A percentile compares a stretch with the other conserved stretches of the same genome.
These are phyloP conservation scores for Kwoniella heveanensis DNA, from an alignment of 768 basidiomycete genomes.

Conservation along the genomic window DNA sequence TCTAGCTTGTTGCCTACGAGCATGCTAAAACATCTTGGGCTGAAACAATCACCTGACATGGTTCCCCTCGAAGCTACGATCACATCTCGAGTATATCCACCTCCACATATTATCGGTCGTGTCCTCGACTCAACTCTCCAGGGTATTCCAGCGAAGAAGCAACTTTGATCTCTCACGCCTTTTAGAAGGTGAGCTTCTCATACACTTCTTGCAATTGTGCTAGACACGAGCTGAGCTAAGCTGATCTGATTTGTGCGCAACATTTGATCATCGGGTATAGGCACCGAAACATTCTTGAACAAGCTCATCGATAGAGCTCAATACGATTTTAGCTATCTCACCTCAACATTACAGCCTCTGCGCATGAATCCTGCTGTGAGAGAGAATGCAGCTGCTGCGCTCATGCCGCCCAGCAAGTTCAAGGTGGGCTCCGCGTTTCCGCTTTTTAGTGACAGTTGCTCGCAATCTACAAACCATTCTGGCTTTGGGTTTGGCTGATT, in stretches of 20 bases:
- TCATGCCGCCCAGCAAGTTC: constrained; percentile 79
- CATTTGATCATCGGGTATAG: constrained; percentile 58
- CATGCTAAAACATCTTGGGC: too few relatives aligned
- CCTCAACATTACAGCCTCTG: constrained; percentile 77
- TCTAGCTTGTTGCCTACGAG: too few relatives aligned
- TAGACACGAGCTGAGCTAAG: too few relatives aligned
- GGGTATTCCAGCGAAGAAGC: constrained; percentile 82
- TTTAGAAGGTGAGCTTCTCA: constrained; percentile 52
- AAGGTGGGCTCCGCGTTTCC: constrained; percentile 61
- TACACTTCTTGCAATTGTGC: neutral
- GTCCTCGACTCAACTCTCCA: constrained; percentile 76
- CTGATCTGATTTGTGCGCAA: too few relatives aligned
- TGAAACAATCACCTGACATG: too few relatives aligned
- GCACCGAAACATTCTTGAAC: constrained; percentile 77
- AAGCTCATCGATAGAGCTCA: constrained; percentile 72
- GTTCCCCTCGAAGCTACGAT: too few relatives aligned
- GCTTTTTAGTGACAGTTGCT: too few relatives aligned
- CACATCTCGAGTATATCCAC: constrained; percentile 92
- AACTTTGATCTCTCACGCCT: constrained; percentile 77
- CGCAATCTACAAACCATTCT: too few relatives aligned
- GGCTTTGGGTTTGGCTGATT: too few relatives aligned
- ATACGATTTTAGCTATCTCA: constrained; percentile 76
- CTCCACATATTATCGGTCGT: constrained; percentile 89
- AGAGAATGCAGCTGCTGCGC: constrained; percentile 72
- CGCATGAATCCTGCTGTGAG: constrained; percentile 71